A percentile compares a stretch with the other conserved stretches of the same genome.
Conservation (phyloP, 2,329 filamentous ascomycete genomes). For the Talaromyces marneffei region DNA sequence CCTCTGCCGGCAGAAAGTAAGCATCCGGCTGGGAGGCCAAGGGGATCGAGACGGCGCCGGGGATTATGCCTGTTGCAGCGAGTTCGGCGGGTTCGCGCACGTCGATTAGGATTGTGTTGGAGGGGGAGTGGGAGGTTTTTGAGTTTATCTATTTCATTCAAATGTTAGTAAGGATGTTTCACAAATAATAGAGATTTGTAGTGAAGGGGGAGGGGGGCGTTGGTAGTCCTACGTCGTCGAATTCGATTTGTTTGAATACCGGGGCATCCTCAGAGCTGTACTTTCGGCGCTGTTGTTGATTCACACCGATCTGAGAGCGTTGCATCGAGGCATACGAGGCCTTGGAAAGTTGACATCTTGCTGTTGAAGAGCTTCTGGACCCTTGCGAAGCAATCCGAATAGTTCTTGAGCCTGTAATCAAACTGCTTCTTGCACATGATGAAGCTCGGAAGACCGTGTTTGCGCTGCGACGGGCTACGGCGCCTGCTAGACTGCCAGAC, state of each 20-base stretch:
- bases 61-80: conserved; percentile 56
- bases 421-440: neutral
- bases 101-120: conserved; percentile 38
- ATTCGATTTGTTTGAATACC: conserved; percentile 27
- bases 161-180: too few relatives aligned
- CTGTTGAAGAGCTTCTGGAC: neutral
- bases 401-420: neutral
- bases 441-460: neutral
- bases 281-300: neutral
- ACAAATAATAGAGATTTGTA: neutral
- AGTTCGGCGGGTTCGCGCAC: conserved; percentile 46
- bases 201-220: neutral
- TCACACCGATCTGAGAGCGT: neutral
- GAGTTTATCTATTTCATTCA: conserved; percentile 28
- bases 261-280: conserved; percentile 6
- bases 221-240: conserved; percentile 33
- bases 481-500: neutral
- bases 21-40: conserved; percentile 70
- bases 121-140: conserved; percentile 23
- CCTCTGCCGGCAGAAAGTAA: conserved; percentile 66
- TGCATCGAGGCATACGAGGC: neutral
- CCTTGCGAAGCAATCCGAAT: neutral
- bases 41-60: conserved; percentile 75
- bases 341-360: neutral
- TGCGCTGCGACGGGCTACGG: conserved; percentile 9